A percentile compares a stretch with the other conserved stretches of the same genome.
phyloP scores from a whole-genome alignment of 225 moss, liverwort and hornwort genomes.

The Neckera pumila region DNA sequence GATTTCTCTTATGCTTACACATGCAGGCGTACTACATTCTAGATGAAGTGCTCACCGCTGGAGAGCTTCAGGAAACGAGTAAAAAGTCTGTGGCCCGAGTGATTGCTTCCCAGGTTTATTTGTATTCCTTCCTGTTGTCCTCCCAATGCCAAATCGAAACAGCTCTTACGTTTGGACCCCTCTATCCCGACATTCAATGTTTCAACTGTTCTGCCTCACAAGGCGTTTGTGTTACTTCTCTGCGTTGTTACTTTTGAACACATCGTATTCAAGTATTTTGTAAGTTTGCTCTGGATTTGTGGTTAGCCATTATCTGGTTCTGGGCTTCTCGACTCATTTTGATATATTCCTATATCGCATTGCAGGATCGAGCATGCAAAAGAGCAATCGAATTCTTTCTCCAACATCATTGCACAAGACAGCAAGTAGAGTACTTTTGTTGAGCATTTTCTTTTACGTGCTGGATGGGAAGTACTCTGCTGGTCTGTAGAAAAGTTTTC shows the following conservation, averaged over 20 bases:
- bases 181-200: neutral
- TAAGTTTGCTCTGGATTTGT: neutral
- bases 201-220: neutral
- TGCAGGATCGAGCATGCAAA: conserved; percentile 99
- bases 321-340: neutral
- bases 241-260: neutral
- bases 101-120: no score
- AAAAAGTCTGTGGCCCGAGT: no score
- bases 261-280: neutral
- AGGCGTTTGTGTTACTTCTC: neutral
- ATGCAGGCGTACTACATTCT: no score
- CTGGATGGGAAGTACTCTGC: neutral
- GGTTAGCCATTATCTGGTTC: neutral
- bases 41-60: no score
- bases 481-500: neutral
- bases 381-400: conserved; percentile 92
- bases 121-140: no score
- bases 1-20: no score
- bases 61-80: no score
- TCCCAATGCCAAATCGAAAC: no score
- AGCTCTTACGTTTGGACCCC: no score
- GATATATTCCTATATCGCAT: neutral
- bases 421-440: conserved; percentile 50
- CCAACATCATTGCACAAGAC: conserved; percentile 94
- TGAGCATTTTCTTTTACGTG: neutral